Evolutionary conservation across 208 protist species (phyloP).

Genomic region (Leptomonas pyrrhocoris): DNA sequence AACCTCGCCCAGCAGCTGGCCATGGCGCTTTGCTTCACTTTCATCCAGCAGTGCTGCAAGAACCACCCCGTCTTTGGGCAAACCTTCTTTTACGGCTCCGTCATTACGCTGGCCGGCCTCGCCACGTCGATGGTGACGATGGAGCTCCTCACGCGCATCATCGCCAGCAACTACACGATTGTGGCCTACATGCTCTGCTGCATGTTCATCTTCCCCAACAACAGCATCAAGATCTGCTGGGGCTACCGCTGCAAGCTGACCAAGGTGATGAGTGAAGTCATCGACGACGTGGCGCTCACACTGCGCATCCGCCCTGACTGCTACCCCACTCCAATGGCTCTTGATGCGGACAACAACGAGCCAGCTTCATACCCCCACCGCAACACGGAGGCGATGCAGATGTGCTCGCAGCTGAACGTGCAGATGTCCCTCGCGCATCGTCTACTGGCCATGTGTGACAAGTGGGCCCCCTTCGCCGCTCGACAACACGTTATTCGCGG

Average conservation of each 20-base stretch:
- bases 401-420: constrained; percentile 44
- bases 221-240: constrained; percentile 62
- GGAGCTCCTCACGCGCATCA: constrained; percentile 42
- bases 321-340: constrained; percentile 6
- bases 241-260: constrained; percentile 40
- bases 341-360: constrained; percentile 4
- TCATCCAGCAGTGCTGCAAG: constrained; percentile 34
- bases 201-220: constrained; percentile 66
- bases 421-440: constrained; percentile 20
- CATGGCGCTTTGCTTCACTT: constrained; percentile 31
- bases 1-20: constrained; percentile 32
- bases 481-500: constrained; percentile 34
- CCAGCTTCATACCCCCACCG: not conserved
- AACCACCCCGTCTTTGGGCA: constrained; percentile 42
- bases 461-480: constrained; percentile 40
- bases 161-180: constrained; percentile 47
- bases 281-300: constrained; percentile 41
- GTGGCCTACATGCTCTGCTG: constrained; percentile 54
- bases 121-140: constrained; percentile 34
- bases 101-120: constrained; percentile 38
- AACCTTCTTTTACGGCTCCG: constrained; percentile 44
- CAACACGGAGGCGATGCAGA: constrained; percentile 34
- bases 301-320: constrained; percentile 17
- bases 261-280: constrained; percentile 38
- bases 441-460: constrained; percentile 34